These are phyloP conservation scores for Rhodomyrtus tomentosa DNA, from an alignment of 345 rosid genomes.

Conservation along the genomic window DNA sequence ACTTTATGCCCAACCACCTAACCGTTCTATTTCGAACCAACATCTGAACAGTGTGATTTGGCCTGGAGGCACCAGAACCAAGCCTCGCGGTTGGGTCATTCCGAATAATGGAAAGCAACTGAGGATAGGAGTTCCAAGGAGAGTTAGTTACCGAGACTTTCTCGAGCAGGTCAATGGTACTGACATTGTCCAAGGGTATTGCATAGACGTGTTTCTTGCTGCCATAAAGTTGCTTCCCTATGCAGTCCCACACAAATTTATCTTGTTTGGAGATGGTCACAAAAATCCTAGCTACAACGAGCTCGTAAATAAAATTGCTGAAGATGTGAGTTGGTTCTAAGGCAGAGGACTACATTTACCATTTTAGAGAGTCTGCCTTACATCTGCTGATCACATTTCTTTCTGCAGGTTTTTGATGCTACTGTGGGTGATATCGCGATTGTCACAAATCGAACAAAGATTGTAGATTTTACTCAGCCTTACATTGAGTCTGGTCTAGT, in stretches of 20 bases:
- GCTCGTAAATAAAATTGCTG: constrained; percentile 41
- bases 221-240: constrained; percentile 65
- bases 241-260: constrained; percentile 63
- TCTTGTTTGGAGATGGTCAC: constrained; percentile 72
- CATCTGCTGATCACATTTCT: neutral
- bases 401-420: constrained; percentile 66
- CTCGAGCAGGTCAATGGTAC: constrained; percentile 37
- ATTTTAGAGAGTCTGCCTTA: neutral
- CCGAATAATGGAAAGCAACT: constrained; percentile 68
- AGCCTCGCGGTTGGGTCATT: constrained; percentile 92
- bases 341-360: neutral
- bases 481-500: constrained; percentile 83
- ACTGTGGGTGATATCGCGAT: constrained; percentile 78
- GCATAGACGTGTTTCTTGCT: constrained; percentile 64
- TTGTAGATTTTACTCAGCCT: constrained; percentile 84
- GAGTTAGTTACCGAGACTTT: constrained; percentile 49
- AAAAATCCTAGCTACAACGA: constrained; percentile 62
- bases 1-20: constrained; percentile 43
- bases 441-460: constrained; percentile 54
- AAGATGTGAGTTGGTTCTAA: constrained; percentile 43
- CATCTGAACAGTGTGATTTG: constrained; percentile 49
- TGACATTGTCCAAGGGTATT: constrained; percentile 55
- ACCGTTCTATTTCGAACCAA: constrained; percentile 69
- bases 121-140: constrained; percentile 66
- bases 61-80: constrained; percentile 62